phyloP scores from a whole-genome alignment of 1,139 yeast genomes.

The Debaryomyces coudertii region DNA sequence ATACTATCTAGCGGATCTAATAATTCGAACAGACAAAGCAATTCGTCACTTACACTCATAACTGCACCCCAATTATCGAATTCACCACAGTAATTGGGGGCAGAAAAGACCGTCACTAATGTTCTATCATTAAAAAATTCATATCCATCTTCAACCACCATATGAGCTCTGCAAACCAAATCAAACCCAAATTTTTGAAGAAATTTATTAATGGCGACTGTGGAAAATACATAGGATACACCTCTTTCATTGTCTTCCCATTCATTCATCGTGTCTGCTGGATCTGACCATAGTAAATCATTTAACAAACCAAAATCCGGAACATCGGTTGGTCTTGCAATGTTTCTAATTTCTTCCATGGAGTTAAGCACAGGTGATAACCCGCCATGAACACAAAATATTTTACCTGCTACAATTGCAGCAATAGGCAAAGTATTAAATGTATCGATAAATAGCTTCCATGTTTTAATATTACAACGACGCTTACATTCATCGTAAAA shows the following conservation, averaged over 20 bases:
- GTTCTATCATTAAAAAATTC: constrained; percentile 95
- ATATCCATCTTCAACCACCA: constrained; percentile 99
- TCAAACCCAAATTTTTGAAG: constrained; percentile 87
- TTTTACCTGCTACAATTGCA: constrained; percentile 93
- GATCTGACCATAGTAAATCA: constrained; percentile 95
- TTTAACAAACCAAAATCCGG: constrained; percentile 94
- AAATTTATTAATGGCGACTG: constrained; percentile 89
- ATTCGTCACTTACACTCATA: constrained; percentile 92
- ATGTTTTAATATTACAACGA: constrained; percentile 80
- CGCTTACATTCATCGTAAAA: constrained; percentile 83
- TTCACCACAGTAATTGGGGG: constrained; percentile 98
- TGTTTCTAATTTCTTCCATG: constrained; percentile 88
- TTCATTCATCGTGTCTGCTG: constrained; percentile 90
- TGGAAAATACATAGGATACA: constrained; percentile 93
- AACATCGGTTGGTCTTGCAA: constrained; percentile 94
- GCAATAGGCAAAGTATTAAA: constrained; percentile 94
- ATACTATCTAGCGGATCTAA: constrained; percentile 92
- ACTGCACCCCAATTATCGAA: constrained; percentile 99
- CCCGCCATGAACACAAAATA: constrained; percentile 98
- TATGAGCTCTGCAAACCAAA: constrained; percentile 94
- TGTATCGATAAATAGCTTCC: constrained; percentile 92
- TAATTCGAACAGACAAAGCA: constrained; percentile 88
- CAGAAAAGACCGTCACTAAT: constrained; percentile 91
- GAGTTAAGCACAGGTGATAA: constrained; percentile 87
- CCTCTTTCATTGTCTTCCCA: constrained; percentile 99